A percentile compares a stretch with the other conserved stretches of the same genome.
These are phyloP conservation scores for Cryptococcus sp. DNA, from an alignment of 1,284 basidiomycete species.

Conservation along the genomic window DNA sequence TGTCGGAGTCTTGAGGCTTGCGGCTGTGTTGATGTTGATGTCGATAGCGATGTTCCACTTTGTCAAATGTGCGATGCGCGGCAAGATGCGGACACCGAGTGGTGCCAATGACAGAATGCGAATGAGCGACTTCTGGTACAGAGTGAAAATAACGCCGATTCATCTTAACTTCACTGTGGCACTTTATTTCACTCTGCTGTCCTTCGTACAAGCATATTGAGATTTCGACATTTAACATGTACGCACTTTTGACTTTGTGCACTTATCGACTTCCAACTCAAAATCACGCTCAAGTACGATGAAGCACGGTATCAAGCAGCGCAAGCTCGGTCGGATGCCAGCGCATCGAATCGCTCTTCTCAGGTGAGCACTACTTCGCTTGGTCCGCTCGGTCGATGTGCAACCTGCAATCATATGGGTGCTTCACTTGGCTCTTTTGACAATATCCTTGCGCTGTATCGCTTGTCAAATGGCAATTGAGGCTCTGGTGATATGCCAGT, in stretches of 20 bases:
- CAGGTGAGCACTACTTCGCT: slow-evolving; percentile 58
- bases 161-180: too few species aligned
- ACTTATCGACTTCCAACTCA: not conserved
- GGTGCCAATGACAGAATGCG: too few species aligned
- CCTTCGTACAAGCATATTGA: not conserved
- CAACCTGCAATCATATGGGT: not conserved
- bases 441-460: not conserved
- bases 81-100: too few species aligned
- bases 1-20: slow-evolving; percentile 5
- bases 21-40: not conserved
- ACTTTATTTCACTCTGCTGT: too few species aligned
- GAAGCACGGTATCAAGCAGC: slow-evolving; percentile 89
- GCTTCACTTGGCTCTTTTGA: not conserved
- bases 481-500: too few species aligned
- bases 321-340: slow-evolving; percentile 82
- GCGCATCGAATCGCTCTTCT: slow-evolving; percentile 86
- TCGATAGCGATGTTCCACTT: not conserved
- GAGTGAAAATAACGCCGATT: too few species aligned
- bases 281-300: slow-evolving; percentile 54
- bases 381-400: not conserved
- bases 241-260: slow-evolving; percentile 1
- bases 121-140: too few species aligned
- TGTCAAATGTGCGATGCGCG: not conserved
- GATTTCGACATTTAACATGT: not conserved
- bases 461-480: too few species aligned